Conservation (phyloP, 1,139 yeast species). For the Pichia sp. region DNA sequence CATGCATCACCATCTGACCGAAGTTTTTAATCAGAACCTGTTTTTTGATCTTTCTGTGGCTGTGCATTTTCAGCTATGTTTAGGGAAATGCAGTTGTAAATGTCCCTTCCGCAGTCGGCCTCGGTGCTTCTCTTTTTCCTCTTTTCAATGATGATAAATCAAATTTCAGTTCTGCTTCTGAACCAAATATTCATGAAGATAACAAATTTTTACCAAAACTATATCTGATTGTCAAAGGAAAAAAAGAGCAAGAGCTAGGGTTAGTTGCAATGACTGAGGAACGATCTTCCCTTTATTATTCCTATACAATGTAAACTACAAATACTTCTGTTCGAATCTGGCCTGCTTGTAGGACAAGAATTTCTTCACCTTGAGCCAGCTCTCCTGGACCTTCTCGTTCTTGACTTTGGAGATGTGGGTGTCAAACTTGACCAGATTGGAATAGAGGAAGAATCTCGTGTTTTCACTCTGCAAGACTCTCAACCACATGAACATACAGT, state of each 20-base stretch:
- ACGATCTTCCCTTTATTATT: not conserved
- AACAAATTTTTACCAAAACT: constrained; percentile 43
- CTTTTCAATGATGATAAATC: constrained; percentile 50
- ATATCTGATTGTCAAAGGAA: constrained; percentile 5
- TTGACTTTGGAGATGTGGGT: constrained; percentile 39
- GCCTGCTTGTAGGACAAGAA: constrained; percentile 39
- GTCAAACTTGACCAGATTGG: constrained; percentile 42
- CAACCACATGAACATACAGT: constrained; percentile 63
- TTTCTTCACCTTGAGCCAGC: constrained; percentile 42
- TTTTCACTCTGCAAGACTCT: constrained; percentile 54
- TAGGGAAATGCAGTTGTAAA: constrained; percentile 1
- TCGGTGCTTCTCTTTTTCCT: not conserved
- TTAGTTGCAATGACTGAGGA: too few relatives aligned
- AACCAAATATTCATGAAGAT: constrained; percentile 60
- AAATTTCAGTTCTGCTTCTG: constrained; percentile 89
- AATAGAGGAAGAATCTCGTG: constrained; percentile 44
- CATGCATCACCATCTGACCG: constrained; percentile 93
- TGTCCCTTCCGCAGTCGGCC: not conserved
- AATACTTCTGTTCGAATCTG: constrained; percentile 26
- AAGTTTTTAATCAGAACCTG: not conserved
- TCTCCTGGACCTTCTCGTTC: constrained; percentile 44
- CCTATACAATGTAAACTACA: constrained; percentile 10
- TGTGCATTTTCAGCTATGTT: constrained; percentile 1
- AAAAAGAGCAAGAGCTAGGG: not conserved
- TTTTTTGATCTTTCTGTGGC: not conserved